A percentile compares a stretch with the other conserved stretches of the same genome.
These are phyloP conservation scores for Irpex lacteus DNA, from an alignment of 1,284 basidiomycete species.

Conservation along the genomic window DNA sequence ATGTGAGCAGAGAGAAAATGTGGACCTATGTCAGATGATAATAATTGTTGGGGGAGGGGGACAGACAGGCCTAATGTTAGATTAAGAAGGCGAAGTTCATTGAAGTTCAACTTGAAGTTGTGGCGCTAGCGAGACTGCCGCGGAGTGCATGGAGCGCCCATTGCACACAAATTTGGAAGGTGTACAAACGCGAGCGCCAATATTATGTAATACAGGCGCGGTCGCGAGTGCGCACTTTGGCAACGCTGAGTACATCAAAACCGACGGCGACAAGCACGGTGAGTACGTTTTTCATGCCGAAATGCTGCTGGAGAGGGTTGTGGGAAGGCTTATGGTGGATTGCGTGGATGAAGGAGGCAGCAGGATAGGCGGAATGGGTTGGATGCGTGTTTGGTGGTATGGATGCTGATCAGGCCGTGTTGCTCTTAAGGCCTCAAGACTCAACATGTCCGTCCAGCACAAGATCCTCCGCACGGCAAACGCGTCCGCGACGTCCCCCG, in stretches of 20 bases:
- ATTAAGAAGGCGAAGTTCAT: too few relatives aligned
- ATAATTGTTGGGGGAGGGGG: too few relatives aligned
- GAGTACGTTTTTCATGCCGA: slow-evolving; percentile 33
- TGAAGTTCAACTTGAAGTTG: too few relatives aligned
- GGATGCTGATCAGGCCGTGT: slow-evolving; percentile 45
- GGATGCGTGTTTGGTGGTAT: slow-evolving; percentile 36
- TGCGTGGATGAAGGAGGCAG: slow-evolving; percentile 16
- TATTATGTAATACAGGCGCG: slow-evolving; percentile 9
- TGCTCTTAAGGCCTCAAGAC: slow-evolving; percentile 27
- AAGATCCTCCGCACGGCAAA: slow-evolving; percentile 98
- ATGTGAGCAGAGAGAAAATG: too few relatives aligned
- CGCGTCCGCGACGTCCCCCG: slow-evolving; percentile 87
- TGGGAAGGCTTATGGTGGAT: slow-evolving; percentile 13
- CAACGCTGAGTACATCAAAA: slow-evolving; percentile 28
- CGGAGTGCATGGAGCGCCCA: not conserved
- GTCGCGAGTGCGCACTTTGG: slow-evolving; percentile 6
- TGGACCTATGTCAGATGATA: too few relatives aligned
- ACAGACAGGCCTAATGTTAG: too few relatives aligned
- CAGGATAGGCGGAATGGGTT: slow-evolving; percentile 42
- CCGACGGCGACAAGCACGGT: slow-evolving; percentile 43
- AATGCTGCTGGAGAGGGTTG: slow-evolving; percentile 13
- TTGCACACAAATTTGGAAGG: not conserved
- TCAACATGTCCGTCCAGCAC: slow-evolving; percentile 71
- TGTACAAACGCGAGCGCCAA: not conserved
- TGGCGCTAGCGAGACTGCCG: too few relatives aligned